Conservation (phyloP, 1,284 basidiomycete species). For the Rhodotorula sp. region DNA sequence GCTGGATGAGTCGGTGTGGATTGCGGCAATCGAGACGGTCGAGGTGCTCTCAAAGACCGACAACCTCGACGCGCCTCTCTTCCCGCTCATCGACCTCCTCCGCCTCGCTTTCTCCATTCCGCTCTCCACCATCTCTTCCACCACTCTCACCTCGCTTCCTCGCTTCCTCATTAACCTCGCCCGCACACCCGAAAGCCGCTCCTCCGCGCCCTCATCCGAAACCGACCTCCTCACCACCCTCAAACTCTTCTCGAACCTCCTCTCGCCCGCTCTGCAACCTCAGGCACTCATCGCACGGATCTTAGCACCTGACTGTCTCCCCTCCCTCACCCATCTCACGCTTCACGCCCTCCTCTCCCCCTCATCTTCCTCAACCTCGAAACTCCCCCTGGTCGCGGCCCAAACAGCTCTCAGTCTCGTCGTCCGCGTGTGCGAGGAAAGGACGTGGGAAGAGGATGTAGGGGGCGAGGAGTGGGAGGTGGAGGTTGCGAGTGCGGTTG, state of each 20-base stretch:
- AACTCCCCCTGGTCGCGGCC: conserved; percentile 38
- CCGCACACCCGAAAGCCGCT: conserved; percentile 2
- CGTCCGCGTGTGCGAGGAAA: conserved; percentile 28
- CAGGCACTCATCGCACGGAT: conserved; percentile 14
- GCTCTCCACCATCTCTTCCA: conserved; percentile 11
- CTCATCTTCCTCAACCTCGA: conserved; percentile 23
- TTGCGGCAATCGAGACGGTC: too few relatives aligned
- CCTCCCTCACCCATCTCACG: conserved; percentile 27
- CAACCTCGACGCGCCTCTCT: conserved; percentile 36
- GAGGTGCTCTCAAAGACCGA: conserved; percentile 1
- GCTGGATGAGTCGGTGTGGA: neutral
- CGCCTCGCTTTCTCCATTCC: conserved; percentile 39
- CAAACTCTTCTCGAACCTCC: conserved; percentile 40
- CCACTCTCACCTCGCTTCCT: conserved; percentile 22
- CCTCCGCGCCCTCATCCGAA: neutral
- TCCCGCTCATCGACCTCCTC: conserved; percentile 44
- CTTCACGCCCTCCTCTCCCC: conserved; percentile 41
- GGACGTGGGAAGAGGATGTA: neutral
- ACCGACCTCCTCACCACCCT: conserved; percentile 41
- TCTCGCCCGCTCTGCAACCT: conserved; percentile 38
- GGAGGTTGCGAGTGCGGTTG: conserved; percentile 38
- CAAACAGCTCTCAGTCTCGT: conserved; percentile 43
- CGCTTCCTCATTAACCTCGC: conserved; percentile 10
- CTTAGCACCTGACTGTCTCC: conserved; percentile 12
- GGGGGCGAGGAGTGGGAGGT: conserved; percentile 40